A percentile compares a stretch with the other conserved stretches of the same genome.
Evolutionary conservation across 306 rosid genomes (phyloP).

Genomic region (Quercus berberidifolia): DNA sequence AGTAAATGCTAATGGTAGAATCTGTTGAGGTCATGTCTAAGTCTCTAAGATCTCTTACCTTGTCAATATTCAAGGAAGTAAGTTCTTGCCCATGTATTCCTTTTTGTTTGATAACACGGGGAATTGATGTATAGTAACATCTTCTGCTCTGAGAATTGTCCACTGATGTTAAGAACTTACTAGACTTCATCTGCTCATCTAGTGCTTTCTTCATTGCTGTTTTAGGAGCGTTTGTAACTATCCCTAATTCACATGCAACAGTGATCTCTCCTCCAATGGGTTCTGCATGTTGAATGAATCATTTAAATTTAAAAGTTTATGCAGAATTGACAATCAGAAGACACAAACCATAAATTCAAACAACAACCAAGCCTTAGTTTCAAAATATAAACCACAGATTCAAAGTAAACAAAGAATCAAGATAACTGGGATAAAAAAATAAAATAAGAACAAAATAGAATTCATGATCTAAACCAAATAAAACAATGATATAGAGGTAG

Average conservation of each 20-base stretch:
- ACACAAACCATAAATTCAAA: not conserved
- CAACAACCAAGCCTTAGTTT: not conserved
- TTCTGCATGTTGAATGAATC: conserved; percentile 41
- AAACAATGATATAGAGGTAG: not conserved
- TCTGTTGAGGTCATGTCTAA: not conserved
- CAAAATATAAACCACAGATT: not conserved
- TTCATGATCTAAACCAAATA: not conserved
- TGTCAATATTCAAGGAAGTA: conserved; percentile 86
- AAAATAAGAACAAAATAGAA: not conserved
- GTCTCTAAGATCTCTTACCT: conserved; percentile 35
- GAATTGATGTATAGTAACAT: conserved; percentile 83
- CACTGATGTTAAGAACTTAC: conserved; percentile 46
- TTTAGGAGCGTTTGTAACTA: conserved; percentile 41
- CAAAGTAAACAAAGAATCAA: no score
- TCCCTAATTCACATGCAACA: conserved; percentile 51
- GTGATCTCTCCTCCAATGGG: conserved; percentile 93
- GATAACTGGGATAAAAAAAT: not conserved
- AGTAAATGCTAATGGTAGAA: conserved; percentile 4
- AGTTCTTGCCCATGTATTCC: conserved; percentile 82
- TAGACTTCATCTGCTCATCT: conserved; percentile 20
- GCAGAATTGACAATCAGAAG: conserved; percentile 1
- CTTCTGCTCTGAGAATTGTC: conserved; percentile 51
- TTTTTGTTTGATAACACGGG: conserved; percentile 64
- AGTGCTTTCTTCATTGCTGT: conserved; percentile 55
- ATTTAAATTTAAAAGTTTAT: conserved; percentile 12